These are phyloP conservation scores for Sporothrix mexicana DNA, from an alignment of 2,329 filamentous ascomycete genomes.

Conservation along the genomic window DNA sequence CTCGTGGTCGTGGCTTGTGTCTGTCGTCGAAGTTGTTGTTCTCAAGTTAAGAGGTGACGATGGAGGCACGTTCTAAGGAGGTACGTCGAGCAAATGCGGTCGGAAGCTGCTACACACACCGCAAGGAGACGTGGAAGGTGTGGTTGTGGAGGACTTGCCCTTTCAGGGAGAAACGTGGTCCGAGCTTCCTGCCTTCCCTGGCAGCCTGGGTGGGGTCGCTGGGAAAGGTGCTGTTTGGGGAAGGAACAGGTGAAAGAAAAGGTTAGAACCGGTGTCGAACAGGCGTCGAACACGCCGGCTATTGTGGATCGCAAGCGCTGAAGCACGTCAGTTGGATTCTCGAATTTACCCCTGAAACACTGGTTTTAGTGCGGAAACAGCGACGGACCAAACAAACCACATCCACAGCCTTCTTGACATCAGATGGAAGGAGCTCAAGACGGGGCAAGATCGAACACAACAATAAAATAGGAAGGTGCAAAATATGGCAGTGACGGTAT, in stretches of 20 bases:
- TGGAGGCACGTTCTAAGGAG: not conserved
- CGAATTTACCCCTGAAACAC: conserved; percentile 4
- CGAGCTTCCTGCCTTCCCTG: conserved; percentile 4
- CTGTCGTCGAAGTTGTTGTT: not conserved
- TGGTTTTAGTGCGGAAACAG: not conserved
- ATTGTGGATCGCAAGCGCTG: conserved; percentile 5
- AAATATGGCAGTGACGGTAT: too few relatives aligned
- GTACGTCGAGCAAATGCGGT: not conserved
- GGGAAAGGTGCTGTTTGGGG: not conserved
- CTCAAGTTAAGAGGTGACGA: conserved; percentile 19
- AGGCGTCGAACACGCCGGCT: too few relatives aligned
- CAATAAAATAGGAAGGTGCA: too few relatives aligned
- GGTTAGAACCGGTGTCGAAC: too few relatives aligned
- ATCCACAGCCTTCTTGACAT: not conserved
- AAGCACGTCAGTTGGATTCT: not conserved
- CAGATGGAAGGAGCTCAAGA: not conserved
- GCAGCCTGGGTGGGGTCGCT: not conserved
- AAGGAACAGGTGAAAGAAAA: not conserved
- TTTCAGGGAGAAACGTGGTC: conserved; percentile 16
- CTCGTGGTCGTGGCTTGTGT: not conserved
- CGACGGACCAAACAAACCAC: not conserved
- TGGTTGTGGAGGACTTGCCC: conserved; percentile 23
- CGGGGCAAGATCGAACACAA: not conserved
- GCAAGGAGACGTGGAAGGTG: conserved; percentile 28
- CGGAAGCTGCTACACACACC: conserved; percentile 24